phyloP scores from a whole-genome alignment of 768 basidiomycete genomes.

The Tulasnella sp. region DNA sequence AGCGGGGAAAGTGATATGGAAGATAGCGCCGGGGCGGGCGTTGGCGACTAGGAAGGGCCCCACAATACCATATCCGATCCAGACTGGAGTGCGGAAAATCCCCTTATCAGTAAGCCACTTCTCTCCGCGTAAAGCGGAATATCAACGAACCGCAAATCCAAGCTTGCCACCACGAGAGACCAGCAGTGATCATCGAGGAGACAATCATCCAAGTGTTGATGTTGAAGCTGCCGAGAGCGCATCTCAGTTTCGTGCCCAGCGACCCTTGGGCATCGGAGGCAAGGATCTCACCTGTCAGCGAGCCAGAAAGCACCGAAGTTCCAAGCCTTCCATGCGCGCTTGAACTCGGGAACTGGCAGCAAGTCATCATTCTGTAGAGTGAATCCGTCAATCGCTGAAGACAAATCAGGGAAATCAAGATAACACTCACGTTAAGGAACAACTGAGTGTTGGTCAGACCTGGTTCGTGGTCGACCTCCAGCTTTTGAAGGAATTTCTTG shows the following conservation, averaged over 20 bases:
- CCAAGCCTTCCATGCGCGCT: slow-evolving; percentile 66
- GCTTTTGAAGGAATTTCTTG: slow-evolving; percentile 38
- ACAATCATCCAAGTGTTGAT: slow-evolving; percentile 81
- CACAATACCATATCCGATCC: slow-evolving; percentile 57
- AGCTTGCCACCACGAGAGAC: slow-evolving; percentile 82
- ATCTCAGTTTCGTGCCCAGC: slow-evolving; percentile 59
- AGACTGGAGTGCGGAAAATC: slow-evolving; percentile 37
- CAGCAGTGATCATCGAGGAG: slow-evolving; percentile 71
- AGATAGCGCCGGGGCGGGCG: slow-evolving; percentile 74
- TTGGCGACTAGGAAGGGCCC: slow-evolving; percentile 77
- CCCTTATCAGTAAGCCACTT: neutral
- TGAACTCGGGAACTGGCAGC: slow-evolving; percentile 63
- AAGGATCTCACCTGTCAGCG: slow-evolving; percentile 46
- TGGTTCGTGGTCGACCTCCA: slow-evolving; percentile 59
- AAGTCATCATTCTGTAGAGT: slow-evolving; percentile 66
- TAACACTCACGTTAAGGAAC: slow-evolving; percentile 57
- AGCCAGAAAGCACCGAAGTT: slow-evolving; percentile 63
- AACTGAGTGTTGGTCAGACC: slow-evolving; percentile 58
- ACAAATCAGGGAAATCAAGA: slow-evolving; percentile 28
- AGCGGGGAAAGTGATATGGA: slow-evolving; percentile 71
- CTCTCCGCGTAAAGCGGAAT: too few species aligned
- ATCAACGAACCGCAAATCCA: slow-evolving; percentile 61
- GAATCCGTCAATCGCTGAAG: slow-evolving; percentile 30
- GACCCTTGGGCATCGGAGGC: neutral
- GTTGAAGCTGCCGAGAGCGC: slow-evolving; percentile 70